phyloP scores from a whole-genome alignment of 257 asterid species.

The Solanum medicagineum region DNA sequence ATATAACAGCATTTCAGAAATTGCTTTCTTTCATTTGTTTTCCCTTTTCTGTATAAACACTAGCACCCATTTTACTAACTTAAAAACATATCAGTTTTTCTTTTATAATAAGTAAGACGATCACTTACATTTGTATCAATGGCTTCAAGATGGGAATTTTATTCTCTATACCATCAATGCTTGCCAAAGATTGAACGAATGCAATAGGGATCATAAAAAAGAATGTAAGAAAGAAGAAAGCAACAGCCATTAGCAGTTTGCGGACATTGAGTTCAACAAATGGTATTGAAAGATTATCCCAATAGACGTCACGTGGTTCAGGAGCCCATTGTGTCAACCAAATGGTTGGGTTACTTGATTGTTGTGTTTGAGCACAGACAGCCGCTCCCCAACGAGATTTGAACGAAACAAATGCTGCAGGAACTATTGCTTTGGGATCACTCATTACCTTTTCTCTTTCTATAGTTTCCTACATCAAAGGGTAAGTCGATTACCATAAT shows the following conservation, averaged over 20 bases:
- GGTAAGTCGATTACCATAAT: neutral
- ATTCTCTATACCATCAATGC: constrained; percentile 10
- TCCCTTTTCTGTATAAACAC: neutral
- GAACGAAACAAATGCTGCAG: constrained; percentile 90
- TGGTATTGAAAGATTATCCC: constrained; percentile 14
- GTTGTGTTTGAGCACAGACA: constrained; percentile 88
- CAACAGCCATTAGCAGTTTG: constrained; percentile 9
- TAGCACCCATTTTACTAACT: neutral
- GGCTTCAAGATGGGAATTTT: constrained; percentile 7
- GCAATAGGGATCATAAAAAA: constrained; percentile 12
- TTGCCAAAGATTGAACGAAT: constrained; percentile 9
- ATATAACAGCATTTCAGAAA: neutral
- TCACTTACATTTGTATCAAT: constrained; percentile 7
- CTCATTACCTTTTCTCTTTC: constrained; percentile 61
- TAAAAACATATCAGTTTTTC: neutral
- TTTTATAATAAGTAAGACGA: neutral
- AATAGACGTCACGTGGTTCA: constrained; percentile 15
- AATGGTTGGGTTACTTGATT: constrained; percentile 21
- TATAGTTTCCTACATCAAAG: constrained; percentile 42
- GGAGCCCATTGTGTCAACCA: constrained; percentile 16
- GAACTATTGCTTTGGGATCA: constrained; percentile 60
- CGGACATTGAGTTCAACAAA: constrained; percentile 12
- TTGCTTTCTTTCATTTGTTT: neutral
- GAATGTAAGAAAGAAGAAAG: constrained; percentile 9
- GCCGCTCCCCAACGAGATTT: constrained; percentile 91